Base-by-base conservation (phyloP, 306 rosid species). In the Trifolium dubium region DNA sequence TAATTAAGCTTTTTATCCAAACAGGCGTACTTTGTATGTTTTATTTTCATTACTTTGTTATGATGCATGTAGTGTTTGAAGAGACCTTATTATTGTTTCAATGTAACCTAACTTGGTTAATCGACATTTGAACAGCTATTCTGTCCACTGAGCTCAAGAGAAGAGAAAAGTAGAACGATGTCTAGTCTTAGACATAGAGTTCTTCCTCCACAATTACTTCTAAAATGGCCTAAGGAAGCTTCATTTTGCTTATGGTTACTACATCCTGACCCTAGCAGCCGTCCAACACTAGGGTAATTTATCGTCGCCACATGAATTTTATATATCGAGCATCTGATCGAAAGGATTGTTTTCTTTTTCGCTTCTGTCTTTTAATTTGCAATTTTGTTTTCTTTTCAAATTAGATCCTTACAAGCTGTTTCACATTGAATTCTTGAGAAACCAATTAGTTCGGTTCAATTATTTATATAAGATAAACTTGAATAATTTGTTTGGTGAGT, bases 141-240 rank as follows among this genome's bases (percentile, higher is more conserved):
- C 83, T 94, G 97, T 81, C 91, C 97, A 28, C 85, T 85, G 64
- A 79, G 87, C 85, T 83, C 97, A 50, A 88, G 93, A 84, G 97
- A 94, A 82, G 99, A 88, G 71, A 92, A 92, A 79, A 85, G 91
- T 69, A 82, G 86, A 71, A 89, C 96, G 29, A 94, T 94, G 99
- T 92, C 95, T 65, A 89, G 90, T 85, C 85, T 94, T 66, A 88
- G 99, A 76, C 97, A 94, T 71, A 85, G 99, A 82, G 97, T 94
- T 81, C 96, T 94, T 83, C 97, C 99, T 80, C 96, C 99, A n/a
- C 97, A 87, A n/a, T 68, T 94, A 76, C 92, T 94, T 80, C 86
- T 85, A 77, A 94, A 92, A 77, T 94, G 99, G 96, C 93, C 97
- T 18, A 94, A 90, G 84, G 96, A 89, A 88, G 99, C 99, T 82